Evolutionary conservation across 108 stramenopile genomes (phyloP).

Genomic region (Bacterosira constricta): DNA sequence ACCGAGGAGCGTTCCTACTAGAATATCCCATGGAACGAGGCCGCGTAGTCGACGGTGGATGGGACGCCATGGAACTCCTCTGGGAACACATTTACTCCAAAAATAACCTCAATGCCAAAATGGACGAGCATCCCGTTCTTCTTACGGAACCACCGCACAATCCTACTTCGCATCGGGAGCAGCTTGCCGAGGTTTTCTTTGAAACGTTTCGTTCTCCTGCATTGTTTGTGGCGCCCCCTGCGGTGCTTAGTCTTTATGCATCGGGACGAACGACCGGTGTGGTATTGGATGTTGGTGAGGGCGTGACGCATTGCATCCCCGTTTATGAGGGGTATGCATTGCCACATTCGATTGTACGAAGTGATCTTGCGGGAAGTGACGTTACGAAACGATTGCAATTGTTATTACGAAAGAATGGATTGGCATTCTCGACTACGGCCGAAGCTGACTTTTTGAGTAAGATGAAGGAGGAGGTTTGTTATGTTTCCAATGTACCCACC

Average conservation of each 20-base stretch:
- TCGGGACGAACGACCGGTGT: constrained; percentile 96
- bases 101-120: constrained; percentile 78
- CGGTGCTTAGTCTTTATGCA: constrained; percentile 94
- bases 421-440: constrained; percentile 90
- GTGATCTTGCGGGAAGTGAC: constrained; percentile 96
- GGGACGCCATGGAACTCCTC: constrained; percentile 94
- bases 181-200: constrained; percentile 93
- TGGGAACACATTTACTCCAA: constrained; percentile 93
- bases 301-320: constrained; percentile 95
- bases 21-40: constrained; percentile 95
- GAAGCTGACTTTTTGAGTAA: constrained; percentile 89
- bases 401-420: constrained; percentile 84
- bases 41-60: constrained; percentile 80
- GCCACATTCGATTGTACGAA: constrained; percentile 90
- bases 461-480: constrained; percentile 95
- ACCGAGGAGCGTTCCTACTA: constrained; percentile 91
- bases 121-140: constrained; percentile 94
- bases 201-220: constrained; percentile 95
- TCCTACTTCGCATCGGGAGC: constrained; percentile 88
- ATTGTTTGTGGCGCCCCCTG: constrained; percentile 89
- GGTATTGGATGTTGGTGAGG: constrained; percentile 98
- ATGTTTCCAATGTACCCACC: constrained; percentile 73
- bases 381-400: constrained; percentile 92
- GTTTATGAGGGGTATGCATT: constrained; percentile 98
- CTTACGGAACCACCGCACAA: constrained; percentile 97